Base-by-base conservation (phyloP, 2,329 filamentous ascomycete genomes). In the Xylaria sp. region DNA sequence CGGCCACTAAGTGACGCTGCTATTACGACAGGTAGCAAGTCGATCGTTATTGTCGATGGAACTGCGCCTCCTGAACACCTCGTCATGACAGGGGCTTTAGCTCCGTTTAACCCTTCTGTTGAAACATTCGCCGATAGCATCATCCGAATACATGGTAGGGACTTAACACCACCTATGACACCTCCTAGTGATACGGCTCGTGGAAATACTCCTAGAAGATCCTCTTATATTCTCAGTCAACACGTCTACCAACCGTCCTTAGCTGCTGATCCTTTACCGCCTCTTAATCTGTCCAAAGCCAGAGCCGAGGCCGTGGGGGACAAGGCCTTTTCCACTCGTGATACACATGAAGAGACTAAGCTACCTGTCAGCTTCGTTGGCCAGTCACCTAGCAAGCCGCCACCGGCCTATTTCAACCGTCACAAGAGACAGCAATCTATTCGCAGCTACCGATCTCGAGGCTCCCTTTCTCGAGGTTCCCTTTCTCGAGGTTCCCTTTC, bases 11-110 rank as follows among this genome's bases (percentile, higher is more conserved):
- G 86, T 69, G 86, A 89, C 67, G 82, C 83, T 72, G 86, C 80
- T 6, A 87, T 95, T 52, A 96, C 93, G 0, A 85, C 85, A 12
- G 92, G 93, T n/a, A 97, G 93, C 83, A 91, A 94, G 76, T 97
- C 93, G 0, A 97, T 97, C 72, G 86, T 97, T 63, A 97, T 97
- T 75, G 89, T 97, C 41, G 93, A 97, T 66, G 89, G 88, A 36
- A 91, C 90, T 0, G 72, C 85, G 18, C 81, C 84, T 0, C 80
- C 82, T 5, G 81, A 87, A 9, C 78, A 84, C n/a, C 80, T 84
- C 0, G 72, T 81, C 10, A 87, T 89, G 85, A 83, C 85, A 9
- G 86, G 83, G 9, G 82, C 82, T 39, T 75, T 86, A 8, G 77
- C 79, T 2, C 79, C 78, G 3, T 76, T 80, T 28, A 83, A 81